These are phyloP conservation scores for Marchantia polymorpha DNA, from an alignment of 225 moss, liverwort and hornwort species.

Conservation along the genomic window DNA sequence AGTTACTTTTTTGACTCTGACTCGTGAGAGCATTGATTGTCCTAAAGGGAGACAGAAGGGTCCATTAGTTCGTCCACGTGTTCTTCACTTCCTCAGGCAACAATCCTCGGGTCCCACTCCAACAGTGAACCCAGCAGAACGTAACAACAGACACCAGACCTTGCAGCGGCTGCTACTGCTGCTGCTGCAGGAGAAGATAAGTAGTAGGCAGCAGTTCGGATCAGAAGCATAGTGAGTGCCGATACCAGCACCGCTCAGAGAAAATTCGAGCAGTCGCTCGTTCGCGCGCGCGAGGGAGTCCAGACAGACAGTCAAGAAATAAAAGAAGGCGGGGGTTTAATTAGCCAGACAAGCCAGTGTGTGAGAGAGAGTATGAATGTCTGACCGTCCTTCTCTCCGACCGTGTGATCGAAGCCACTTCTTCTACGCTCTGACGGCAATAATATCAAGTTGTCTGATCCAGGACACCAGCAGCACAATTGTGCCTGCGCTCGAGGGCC, in stretches of 20 bases:
- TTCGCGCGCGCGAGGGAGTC: neutral
- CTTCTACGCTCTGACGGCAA: neutral
- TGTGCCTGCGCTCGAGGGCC: no score
- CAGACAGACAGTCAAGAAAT: neutral
- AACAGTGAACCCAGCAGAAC: conserved; percentile 1
- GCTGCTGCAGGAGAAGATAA: neutral
- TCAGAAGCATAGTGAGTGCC: neutral
- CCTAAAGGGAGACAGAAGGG: no score
- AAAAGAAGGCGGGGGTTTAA: neutral
- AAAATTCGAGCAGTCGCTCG: no score
- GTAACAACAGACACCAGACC: neutral
- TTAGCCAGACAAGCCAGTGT: neutral
- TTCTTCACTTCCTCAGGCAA: neutral
- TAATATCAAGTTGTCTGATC: neutral
- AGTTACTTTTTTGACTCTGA: neutral
- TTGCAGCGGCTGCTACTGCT: neutral
- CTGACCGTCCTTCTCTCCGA: neutral
- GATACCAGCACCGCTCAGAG: no score
- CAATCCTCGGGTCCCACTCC: neutral
- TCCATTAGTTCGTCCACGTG: neutral
- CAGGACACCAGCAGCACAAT: neutral
- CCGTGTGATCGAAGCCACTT: neutral
- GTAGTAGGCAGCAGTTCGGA: neutral
- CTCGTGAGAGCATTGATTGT: conserved; percentile 3
- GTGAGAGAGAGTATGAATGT: no score